Evolutionary conservation across 75 land plant species (phyloP).

Genomic region (Cunninghamia lanceolata): DNA sequence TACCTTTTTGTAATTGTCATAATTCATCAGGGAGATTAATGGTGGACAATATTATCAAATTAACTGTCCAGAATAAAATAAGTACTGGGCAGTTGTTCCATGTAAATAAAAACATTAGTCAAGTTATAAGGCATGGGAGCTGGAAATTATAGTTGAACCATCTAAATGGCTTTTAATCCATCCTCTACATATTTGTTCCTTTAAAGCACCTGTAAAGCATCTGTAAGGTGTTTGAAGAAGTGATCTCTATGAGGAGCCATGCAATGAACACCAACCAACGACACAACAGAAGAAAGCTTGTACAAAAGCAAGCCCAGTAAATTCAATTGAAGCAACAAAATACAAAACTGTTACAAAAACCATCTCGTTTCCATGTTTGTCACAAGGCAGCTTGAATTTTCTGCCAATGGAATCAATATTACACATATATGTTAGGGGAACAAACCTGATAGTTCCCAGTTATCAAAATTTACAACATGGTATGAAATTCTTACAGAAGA

Average conservation of each 20-base stretch:
- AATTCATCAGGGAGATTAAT: not conserved
- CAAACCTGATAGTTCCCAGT: not conserved
- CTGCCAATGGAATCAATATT: not conserved
- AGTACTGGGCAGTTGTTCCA: too few relatives aligned
- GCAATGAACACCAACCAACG: not conserved
- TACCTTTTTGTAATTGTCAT: not conserved
- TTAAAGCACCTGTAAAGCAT: not conserved
- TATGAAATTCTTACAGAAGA: not conserved
- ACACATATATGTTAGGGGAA: not conserved
- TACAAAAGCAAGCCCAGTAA: not conserved
- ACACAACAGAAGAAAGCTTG: not conserved
- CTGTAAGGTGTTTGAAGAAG: not conserved
- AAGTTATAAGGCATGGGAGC: too few relatives aligned
- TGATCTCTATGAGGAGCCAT: not conserved
- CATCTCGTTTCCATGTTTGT: not conserved
- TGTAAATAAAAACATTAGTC: not conserved
- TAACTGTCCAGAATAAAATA: not conserved
- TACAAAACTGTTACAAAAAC: not conserved
- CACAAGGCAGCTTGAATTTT: constrained; percentile 1
- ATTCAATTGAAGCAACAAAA: not conserved
- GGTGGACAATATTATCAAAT: not conserved
- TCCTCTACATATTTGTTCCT: not conserved
- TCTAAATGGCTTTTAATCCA: too few relatives aligned
- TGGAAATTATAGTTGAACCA: too few relatives aligned
- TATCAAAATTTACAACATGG: not conserved